Evolutionary conservation across 2,329 filamentous ascomycete genomes (phyloP), one percentile per base, ranked within the genome.

Genomic region (Clonostachys chloroleuca): DNA sequence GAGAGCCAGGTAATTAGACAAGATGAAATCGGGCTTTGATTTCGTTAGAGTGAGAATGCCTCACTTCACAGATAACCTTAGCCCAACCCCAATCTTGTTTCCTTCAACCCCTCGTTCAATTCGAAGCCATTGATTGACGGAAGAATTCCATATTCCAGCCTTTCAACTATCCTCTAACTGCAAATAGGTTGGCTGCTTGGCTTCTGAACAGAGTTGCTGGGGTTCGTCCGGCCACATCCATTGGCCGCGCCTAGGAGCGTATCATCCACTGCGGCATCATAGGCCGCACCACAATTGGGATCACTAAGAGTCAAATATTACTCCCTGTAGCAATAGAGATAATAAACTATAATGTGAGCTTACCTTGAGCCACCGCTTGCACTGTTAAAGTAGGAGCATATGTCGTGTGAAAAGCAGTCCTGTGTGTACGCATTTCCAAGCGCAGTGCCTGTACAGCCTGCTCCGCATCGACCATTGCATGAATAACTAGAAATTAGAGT

Each of bases 381-480:
- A 44, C 68, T 69, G 33, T 76, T 68, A 49, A 77, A 77, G 51
- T 71, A 77, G 5, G 71, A 75, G 55, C 74, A 77, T 12, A 77
- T 67, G 43, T 77, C 74, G 46, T 77, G 74, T 1, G 67, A 69
- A 52, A 72, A 76, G 53, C 74, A 77, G 44, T 77, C 70, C 50
- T 75, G 73, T 1, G 73, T 75, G 48, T 77, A 77, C 5, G 60
- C 70, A 34, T 75, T 73, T 4, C 73, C 73, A 8, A 76, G 2
- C 2, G 70, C 61, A 5, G 58, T 43, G 6, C 73, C 73, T 1
- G 56, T 62, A 43, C 73, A 77, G 0, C 71, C 73, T 10, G 66
- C 69, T 24, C 74, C 73, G 34, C 74, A 76, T 33, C 73, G 63
- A 2, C 73, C 73, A 45, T 75, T 75, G 47, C 73, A 76, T 9